These are phyloP conservation scores for Xylaria sp. DNA, from an alignment of 2,329 filamentous ascomycete species.

Conservation along the genomic window DNA sequence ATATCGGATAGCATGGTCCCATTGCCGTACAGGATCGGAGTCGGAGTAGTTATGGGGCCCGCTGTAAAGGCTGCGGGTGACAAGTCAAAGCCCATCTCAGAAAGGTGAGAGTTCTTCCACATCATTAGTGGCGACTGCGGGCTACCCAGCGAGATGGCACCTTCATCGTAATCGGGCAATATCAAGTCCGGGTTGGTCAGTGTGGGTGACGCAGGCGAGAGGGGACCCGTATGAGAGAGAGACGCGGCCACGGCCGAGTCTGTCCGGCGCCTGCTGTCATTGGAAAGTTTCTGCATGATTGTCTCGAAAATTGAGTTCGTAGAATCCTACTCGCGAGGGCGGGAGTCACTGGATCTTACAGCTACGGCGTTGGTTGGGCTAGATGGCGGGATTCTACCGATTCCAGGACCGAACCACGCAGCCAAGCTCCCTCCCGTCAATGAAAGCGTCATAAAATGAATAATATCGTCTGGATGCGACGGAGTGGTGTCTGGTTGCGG, in stretches of 20 bases:
- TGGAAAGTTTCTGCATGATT: conserved; percentile 27
- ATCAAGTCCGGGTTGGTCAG: conserved; percentile 95
- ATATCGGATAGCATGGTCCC: conserved; percentile 66
- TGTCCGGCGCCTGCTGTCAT: conserved; percentile 18
- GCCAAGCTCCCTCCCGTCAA: background rate
- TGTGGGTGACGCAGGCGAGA: conserved; percentile 69
- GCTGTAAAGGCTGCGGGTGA: conserved; percentile 37
- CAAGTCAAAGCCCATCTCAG: conserved; percentile 41
- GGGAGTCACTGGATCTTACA: conserved; percentile 1
- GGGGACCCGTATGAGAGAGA: conserved; percentile 36
- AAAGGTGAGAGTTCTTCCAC: conserved; percentile 45
- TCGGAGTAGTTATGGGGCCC: conserved; percentile 46
- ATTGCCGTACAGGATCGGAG: conserved; percentile 64
- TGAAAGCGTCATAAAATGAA: background rate
- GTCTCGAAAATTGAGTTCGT: conserved; percentile 9
- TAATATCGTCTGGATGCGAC: background rate
- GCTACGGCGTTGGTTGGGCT: background rate
- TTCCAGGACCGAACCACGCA: conserved; percentile 1
- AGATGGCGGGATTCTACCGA: background rate
- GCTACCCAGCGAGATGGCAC: conserved; percentile 48
- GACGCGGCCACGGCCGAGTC: conserved; percentile 12
- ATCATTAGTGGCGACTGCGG: conserved; percentile 47
- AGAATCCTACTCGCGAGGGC: conserved; percentile 9
- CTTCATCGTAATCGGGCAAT: conserved; percentile 65
- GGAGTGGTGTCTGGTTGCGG: background rate